These are phyloP conservation scores for Wickerhamomyces queroliae DNA, from an alignment of 805 yeast species.

Conservation along the genomic window DNA sequence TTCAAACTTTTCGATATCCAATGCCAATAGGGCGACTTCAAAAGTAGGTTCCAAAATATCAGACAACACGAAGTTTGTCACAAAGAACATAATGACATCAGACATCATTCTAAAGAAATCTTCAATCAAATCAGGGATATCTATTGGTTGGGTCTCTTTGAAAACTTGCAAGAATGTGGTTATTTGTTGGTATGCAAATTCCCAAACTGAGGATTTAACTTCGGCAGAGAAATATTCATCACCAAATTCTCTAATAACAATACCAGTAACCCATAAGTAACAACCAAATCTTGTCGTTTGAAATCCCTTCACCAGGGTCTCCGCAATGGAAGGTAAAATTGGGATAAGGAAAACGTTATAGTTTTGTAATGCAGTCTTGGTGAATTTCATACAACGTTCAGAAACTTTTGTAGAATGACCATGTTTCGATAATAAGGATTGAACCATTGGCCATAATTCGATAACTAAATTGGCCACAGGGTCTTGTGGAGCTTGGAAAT, in stretches of 20 bases:
- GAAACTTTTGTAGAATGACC: slow-evolving; percentile 61
- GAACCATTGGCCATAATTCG: slow-evolving; percentile 57
- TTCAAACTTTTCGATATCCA: slow-evolving; percentile 59
- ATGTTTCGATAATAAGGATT: slow-evolving; percentile 41
- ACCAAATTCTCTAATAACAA: slow-evolving; percentile 67
- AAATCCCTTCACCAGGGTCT: slow-evolving; percentile 65
- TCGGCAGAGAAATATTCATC: slow-evolving; percentile 44
- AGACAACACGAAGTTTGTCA: slow-evolving; percentile 40
- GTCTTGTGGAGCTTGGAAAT: slow-evolving; percentile 24
- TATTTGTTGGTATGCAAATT: slow-evolving; percentile 66
- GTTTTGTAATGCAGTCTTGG: slow-evolving; percentile 60
- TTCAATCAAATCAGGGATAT: slow-evolving; percentile 60
- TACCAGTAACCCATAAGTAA: slow-evolving; percentile 86
- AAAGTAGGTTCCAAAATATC: slow-evolving; percentile 46
- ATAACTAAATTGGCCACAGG: slow-evolving; percentile 50
- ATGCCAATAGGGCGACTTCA: slow-evolving; percentile 52
- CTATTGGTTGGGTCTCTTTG: slow-evolving; percentile 17
- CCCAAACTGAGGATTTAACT: slow-evolving; percentile 59
- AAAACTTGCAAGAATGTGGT: slow-evolving; percentile 47
- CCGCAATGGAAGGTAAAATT: slow-evolving; percentile 59
- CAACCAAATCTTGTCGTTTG: slow-evolving; percentile 68
- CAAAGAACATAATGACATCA: slow-evolving; percentile 74
- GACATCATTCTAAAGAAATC: slow-evolving; percentile 79
- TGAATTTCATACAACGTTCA: slow-evolving; percentile 67
- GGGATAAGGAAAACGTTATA: slow-evolving; percentile 52